These are phyloP conservation scores for Craspedostauros australis DNA, from an alignment of 108 stramenopile genomes.

Conservation along the genomic window DNA sequence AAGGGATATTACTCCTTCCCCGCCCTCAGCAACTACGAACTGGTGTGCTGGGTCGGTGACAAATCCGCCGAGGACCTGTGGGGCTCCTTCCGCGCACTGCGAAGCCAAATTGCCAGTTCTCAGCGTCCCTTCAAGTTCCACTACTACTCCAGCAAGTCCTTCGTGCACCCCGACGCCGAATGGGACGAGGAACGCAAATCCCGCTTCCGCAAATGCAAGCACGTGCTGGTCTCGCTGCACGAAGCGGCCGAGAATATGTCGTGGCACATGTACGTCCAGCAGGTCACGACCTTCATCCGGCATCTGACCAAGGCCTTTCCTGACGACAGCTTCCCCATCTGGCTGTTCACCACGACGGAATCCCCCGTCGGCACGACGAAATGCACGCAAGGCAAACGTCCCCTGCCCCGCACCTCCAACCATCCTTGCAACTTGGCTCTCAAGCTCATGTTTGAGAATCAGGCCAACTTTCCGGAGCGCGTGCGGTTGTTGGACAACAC, in stretches of 20 bases:
- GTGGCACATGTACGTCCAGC: slow-evolving; percentile 15
- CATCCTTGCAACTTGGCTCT: slow-evolving; percentile 43
- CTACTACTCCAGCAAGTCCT: slow-evolving; percentile 11
- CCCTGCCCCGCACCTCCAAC: slow-evolving; percentile 12
- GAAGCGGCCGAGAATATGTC: slow-evolving; percentile 10
- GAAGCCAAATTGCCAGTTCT: slow-evolving; percentile 5
- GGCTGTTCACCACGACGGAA: slow-evolving; percentile 29
- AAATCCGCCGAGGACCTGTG: slow-evolving; percentile 13
- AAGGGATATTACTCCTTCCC: slow-evolving; percentile 21
- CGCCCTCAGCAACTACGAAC: slow-evolving; percentile 41
- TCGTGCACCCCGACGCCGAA: slow-evolving; percentile 23
- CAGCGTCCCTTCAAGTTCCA: slow-evolving; percentile 61
- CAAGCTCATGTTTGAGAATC: slow-evolving; percentile 19
- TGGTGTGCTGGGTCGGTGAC: slow-evolving; percentile 53
- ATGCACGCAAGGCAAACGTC: too few species aligned
- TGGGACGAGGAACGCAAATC: slow-evolving; percentile 18
- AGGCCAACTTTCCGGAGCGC: slow-evolving; percentile 24
- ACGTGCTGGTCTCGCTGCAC: slow-evolving; percentile 32
- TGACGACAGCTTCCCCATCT: slow-evolving; percentile 46
- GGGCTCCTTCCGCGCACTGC: slow-evolving; percentile 21
- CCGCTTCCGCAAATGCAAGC: slow-evolving; percentile 50
- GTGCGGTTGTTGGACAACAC: slow-evolving; percentile 39
- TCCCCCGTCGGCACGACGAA: slow-evolving; percentile 22
- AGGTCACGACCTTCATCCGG: slow-evolving; percentile 31
- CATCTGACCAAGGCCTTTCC: slow-evolving; percentile 38